Evolutionary conservation across 805 yeast genomes (phyloP), one percentile per base, ranked within the genome.

Genomic region (Teunomyces tritomae): DNA sequence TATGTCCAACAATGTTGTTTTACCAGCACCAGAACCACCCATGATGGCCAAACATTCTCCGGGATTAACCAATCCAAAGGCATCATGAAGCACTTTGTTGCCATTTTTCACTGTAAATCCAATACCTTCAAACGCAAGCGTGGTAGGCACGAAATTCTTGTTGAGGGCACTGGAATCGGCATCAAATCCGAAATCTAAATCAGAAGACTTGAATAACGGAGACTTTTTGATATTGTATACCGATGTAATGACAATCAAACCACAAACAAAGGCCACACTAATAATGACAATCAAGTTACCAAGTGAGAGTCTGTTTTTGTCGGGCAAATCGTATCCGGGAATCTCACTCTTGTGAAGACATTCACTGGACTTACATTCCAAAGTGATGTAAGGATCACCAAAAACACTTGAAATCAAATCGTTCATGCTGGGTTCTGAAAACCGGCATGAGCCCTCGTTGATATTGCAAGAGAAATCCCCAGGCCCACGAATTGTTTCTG

Each of bases 21-120:
- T 94, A 45, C 99, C 99, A 10, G 99, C 98, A 43, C 99, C 99
- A 0, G 97, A 91, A 1, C 97, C 97, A 39, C 99, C 99, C 96
- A 94, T 89, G 36, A 94, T 89, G 0, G 99, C 98, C 62, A 90
- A 65, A 51, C 96, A 86, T 62, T 90, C 90, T 33, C 97, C 86
- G 2, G 97, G 96, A 44, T 81, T 80, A 2, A 84, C 96, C 10
- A 82, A 56, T 8, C 99, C 99, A 55, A 80, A 82, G 0, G 89
- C 76, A 27, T 77, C 73, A 9, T 78, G 74, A 49, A 94, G 74
- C 3, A 94, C 83, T 20, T 71, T 77, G 0, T 71, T 71, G 8
- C 81, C 79, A 24, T 57, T 62, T 7, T 54, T 57, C 0, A 83
- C 75, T 1, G 70, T 62, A 61, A 92, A 94, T 3, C 79, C 67